Evolutionary conservation across 1,284 basidiomycete species (phyloP).

Genomic region (Mrakiaceae sp.): DNA sequence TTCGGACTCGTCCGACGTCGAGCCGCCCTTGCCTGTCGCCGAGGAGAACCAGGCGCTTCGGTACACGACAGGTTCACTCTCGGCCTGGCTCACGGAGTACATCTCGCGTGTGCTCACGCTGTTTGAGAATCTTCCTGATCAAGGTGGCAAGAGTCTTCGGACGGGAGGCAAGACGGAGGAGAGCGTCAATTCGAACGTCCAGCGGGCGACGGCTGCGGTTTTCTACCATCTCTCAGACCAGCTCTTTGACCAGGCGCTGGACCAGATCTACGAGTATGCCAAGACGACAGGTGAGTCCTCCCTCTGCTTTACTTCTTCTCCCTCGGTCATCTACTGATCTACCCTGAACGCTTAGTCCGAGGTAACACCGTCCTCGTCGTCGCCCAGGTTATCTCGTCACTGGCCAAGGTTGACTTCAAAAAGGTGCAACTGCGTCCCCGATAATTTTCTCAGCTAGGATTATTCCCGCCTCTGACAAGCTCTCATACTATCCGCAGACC

Average conservation of each 20-base stretch:
- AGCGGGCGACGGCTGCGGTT: slow-evolving; percentile 42
- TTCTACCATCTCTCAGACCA: slow-evolving; percentile 78
- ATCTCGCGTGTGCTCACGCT: slow-evolving; percentile 68
- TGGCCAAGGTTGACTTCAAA: slow-evolving; percentile 67
- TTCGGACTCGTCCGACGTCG: slow-evolving; percentile 41
- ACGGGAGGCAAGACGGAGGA: slow-evolving; percentile 36
- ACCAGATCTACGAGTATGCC: slow-evolving; percentile 71
- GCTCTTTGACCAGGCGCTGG: slow-evolving; percentile 75
- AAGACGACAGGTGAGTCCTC: slow-evolving; percentile 54
- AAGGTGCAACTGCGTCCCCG: slow-evolving; percentile 39
- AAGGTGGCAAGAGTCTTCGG: slow-evolving; percentile 57
- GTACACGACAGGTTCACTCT: slow-evolving; percentile 67
- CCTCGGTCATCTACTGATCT: too few relatives aligned
- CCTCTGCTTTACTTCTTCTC: neutral
- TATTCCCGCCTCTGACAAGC: too few relatives aligned
- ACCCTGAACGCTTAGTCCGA: slow-evolving; percentile 34
- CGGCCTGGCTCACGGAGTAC: slow-evolving; percentile 83
- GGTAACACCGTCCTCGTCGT: slow-evolving; percentile 83
- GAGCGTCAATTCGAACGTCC: slow-evolving; percentile 12
- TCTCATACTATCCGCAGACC: too few relatives aligned
- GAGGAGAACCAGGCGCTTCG: slow-evolving; percentile 64
- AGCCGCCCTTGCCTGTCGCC: slow-evolving; percentile 45
- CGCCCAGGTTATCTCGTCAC: slow-evolving; percentile 75
- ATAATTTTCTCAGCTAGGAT: too few relatives aligned
- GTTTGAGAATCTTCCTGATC: slow-evolving; percentile 89